Evolutionary conservation across 2,329 filamentous ascomycete genomes (phyloP).

Genomic region (Penicillium sp.): DNA sequence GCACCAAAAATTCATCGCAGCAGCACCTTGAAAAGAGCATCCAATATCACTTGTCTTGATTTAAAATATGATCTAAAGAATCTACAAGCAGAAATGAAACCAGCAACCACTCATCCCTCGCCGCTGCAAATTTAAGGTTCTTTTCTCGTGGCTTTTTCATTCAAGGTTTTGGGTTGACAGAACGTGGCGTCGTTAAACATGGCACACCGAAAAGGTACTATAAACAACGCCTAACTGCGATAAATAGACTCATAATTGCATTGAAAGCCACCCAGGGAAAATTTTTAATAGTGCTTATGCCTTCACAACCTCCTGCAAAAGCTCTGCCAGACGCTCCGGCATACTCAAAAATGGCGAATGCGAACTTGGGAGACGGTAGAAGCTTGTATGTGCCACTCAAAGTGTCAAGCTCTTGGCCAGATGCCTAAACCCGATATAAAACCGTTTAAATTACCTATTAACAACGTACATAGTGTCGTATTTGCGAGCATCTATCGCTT

Average conservation of each 20-base stretch:
- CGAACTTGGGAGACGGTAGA: conserved; percentile 33
- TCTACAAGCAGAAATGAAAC: too few relatives aligned
- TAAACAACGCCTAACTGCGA: background rate
- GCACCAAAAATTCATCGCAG: too few relatives aligned
- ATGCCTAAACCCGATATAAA: background rate
- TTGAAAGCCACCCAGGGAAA: background rate
- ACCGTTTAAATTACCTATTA: background rate
- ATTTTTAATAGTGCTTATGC: background rate
- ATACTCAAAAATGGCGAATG: conserved; percentile 46
- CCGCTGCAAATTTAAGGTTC: background rate
- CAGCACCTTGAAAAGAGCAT: too few relatives aligned
- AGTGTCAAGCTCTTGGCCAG: background rate
- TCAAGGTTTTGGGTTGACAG: background rate
- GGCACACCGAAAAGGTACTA: background rate
- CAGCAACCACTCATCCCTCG: too few relatives aligned
- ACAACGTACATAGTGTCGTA: background rate
- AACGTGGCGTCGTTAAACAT: background rate
- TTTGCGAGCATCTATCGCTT: conserved; percentile 2
- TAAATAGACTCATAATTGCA: background rate
- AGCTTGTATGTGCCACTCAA: background rate
- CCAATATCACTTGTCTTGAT: too few relatives aligned
- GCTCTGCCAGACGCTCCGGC: conserved; percentile 34
- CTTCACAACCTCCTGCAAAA: conserved; percentile 23
- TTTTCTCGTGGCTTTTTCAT: background rate
- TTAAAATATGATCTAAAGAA: too few relatives aligned